Conservation (phyloP, 306 rosid species). For the Potentilla sterilis region DNA sequence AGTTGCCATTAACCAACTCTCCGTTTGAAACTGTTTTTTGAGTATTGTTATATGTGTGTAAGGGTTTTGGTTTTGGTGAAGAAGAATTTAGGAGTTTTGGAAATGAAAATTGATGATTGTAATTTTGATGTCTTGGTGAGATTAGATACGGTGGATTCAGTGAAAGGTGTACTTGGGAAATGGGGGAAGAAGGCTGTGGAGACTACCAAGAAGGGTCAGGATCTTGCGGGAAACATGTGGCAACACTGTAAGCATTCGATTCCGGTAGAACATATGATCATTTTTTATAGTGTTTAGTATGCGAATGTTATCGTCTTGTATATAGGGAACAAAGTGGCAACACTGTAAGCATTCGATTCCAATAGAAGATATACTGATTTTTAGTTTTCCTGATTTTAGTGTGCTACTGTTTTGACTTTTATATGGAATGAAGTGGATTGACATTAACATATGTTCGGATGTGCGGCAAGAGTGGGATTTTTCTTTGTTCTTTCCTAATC, state of each 20-base stretch:
- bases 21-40: not conserved
- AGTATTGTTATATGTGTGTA: not conserved
- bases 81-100: conserved; percentile 5
- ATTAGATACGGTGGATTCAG: conserved; percentile 70
- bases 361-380: no score
- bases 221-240: conserved; percentile 96
- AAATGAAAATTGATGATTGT: not conserved
- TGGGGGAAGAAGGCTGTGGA: conserved; percentile 97
- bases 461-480: not conserved
- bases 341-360: conserved; percentile 45
- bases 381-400: not conserved
- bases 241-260: conserved; percentile 66
- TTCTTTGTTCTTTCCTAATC: no score
- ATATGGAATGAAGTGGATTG: not conserved
- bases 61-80: not conserved
- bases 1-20: not conserved
- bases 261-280: not conserved
- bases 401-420: not conserved
- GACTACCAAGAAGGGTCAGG: conserved; percentile 91
- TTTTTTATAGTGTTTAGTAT: not conserved
- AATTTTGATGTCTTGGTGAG: conserved; percentile 7
- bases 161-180: conserved; percentile 74
- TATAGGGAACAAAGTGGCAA: conserved; percentile 24
- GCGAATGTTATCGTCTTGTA: not conserved
- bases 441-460: not conserved